A percentile compares a stretch with the other conserved stretches of the same genome.
Conservation (phyloP, 495 filamentous ascomycete species). For the Aspergillus incahuasiensis region DNA sequence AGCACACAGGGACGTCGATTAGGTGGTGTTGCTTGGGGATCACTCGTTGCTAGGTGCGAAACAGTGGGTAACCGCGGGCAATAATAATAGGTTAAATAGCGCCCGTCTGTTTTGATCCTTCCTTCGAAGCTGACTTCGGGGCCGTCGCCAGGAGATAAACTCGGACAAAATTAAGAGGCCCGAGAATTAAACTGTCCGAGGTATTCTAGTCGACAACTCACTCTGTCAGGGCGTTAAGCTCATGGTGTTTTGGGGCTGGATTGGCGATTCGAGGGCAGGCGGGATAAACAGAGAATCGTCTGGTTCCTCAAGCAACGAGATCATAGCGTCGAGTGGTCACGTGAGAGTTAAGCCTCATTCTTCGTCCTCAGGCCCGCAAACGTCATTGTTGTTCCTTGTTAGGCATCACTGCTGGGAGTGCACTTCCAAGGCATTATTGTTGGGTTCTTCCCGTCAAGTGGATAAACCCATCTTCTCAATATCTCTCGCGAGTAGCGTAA, state of each 20-base stretch:
- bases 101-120: constrained; percentile 29
- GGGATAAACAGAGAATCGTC: constrained; percentile 36
- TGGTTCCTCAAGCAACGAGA: constrained; percentile 38
- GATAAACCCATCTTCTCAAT: too few relatives aligned
- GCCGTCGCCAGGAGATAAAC: constrained; percentile 8
- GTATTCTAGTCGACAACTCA: background rate
- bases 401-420: background rate
- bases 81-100: constrained; percentile 17
- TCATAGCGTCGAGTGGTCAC: constrained; percentile 24
- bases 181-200: background rate
- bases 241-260: constrained; percentile 18
- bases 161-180: background rate
- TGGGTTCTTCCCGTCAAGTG: too few relatives aligned
- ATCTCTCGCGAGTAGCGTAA: too few relatives aligned
- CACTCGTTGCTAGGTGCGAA: constrained; percentile 20
- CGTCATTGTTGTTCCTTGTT: background rate
- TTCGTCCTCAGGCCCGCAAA: background rate
- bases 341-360: constrained; percentile 17
- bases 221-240: constrained; percentile 15
- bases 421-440: too few relatives aligned
- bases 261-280: constrained; percentile 14
- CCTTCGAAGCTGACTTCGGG: constrained; percentile 11
- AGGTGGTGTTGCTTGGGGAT: constrained; percentile 15
- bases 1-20: constrained; percentile 1
- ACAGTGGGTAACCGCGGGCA: constrained; percentile 29